Percentiles rank a stretch among this genome's conserved stretches.
Evolutionary conservation across 768 basidiomycete genomes (phyloP).

Genomic region (Kwoniella bestiolae): DNA sequence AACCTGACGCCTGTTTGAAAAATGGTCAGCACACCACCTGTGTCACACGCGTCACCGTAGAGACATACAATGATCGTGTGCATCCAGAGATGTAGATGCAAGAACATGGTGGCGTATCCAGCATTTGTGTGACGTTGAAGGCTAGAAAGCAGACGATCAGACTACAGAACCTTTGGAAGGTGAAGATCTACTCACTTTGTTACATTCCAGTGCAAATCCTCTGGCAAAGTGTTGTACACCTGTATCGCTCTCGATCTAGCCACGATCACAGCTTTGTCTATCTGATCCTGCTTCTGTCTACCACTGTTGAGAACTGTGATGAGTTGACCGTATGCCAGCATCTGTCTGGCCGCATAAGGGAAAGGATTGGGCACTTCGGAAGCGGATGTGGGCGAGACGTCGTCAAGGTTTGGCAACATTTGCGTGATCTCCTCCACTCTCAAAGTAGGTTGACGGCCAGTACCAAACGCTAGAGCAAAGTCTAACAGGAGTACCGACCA

Average conservation of each 20-base stretch:
- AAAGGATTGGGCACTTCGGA: conserved; percentile 19
- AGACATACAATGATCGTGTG: conserved; percentile 38
- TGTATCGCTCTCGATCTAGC: conserved; percentile 20
- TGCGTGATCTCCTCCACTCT: conserved; percentile 42
- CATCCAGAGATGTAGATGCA: conserved; percentile 48
- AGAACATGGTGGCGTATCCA: conserved; percentile 32
- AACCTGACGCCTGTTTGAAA: conserved; percentile 16
- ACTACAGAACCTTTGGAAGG: no score
- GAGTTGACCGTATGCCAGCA: conserved; percentile 36
- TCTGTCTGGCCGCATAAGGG: conserved; percentile 35
- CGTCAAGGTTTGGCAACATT: conserved; percentile 28
- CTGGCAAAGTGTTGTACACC: conserved; percentile 35
- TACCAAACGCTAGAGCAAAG: conserved; percentile 34
- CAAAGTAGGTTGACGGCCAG: conserved; percentile 37
- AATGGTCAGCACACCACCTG: not conserved
- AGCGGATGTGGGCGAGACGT: conserved; percentile 15
- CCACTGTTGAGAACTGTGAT: conserved; percentile 36
- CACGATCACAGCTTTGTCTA: conserved; percentile 7
- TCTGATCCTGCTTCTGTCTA: not conserved
- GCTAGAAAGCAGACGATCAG: conserved; percentile 18
- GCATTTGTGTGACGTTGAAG: conserved; percentile 33
- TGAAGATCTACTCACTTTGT: conserved; percentile 33
- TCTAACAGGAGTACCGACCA: conserved; percentile 43
- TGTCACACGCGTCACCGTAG: not conserved
- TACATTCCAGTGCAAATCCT: conserved; percentile 38